phyloP scores from a whole-genome alignment of 225 moss, liverwort and hornwort species.

The Neckera pumila region DNA sequence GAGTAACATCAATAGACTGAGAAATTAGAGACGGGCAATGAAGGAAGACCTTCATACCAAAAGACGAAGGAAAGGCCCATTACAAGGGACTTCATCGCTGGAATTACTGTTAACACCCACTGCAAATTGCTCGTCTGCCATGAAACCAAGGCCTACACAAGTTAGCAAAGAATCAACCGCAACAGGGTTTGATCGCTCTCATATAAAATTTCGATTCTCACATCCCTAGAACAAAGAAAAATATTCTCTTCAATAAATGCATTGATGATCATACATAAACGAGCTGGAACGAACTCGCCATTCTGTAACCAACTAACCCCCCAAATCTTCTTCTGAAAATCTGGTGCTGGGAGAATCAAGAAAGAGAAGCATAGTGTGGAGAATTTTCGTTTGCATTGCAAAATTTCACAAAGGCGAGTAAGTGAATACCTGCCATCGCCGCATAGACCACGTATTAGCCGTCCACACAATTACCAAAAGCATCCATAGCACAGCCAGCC shows the following conservation, averaged over 20 bases:
- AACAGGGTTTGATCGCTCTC: background rate
- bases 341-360: background rate
- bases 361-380: background rate
- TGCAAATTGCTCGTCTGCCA: conserved; percentile 89
- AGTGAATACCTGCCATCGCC: conserved; percentile 72
- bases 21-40: background rate
- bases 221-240: background rate
- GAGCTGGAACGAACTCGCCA: background rate
- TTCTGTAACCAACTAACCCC: background rate
- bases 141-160: background rate
- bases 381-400: background rate
- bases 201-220: background rate
- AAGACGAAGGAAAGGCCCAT: conserved; percentile 83
- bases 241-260: background rate
- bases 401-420: background rate
- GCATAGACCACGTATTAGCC: conserved; percentile 73
- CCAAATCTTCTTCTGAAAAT: background rate
- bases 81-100: conserved; percentile 70
- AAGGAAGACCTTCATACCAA: conserved; percentile 40
- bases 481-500: conserved; percentile 54
- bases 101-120: conserved; percentile 74
- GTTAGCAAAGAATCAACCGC: background rate
- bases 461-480: conserved; percentile 65
- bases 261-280: background rate
- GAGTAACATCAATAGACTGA: background rate